Base-by-base conservation (phyloP, 208 protist genomes). In the Angomonas ambiguus region DNA sequence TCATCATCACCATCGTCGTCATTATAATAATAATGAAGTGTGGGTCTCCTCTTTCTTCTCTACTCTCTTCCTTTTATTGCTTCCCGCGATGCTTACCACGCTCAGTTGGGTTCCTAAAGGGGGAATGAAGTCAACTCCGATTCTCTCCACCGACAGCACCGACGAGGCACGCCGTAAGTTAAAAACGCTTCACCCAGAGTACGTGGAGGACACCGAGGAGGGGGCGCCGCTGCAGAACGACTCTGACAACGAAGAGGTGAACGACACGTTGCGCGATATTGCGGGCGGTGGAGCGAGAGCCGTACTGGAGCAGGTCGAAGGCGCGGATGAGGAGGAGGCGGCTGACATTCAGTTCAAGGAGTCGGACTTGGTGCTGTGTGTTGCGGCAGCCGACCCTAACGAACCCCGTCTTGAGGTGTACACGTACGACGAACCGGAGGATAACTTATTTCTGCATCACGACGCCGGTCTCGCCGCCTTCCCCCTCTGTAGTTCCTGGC, bases 391-490 rank as follows among this genome's bases (percentile, higher is more conserved):
- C 20, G 91, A 92, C 71, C 18, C 79, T 5, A 45, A 92, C 85
- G 71, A 77, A 48, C 77, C 92, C 48, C 65, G 97, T 58, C 58
- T 98, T 51, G 95, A 98, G 84, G 72, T 98, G 31, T 92, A 97
- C 72, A 87, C 98, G 1, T 99, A 98, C 81, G 97, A 99, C 70
- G 90, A 97, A 67, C 83, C 92, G 5, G 82, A 97, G 63, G 87
- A 97, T 72, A 98, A 96, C 71, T 68, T 98, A 24, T 99, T 97
- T 76, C 65, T 98, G 16, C 98, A 99, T 78, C 97, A 99, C 63
- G 97, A 99, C 70, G 90, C 98, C 65, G 72, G 98, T 25, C 65
- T 99, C 3, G 71, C 83, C 13, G 88, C 87, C 5, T 97, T 98
- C 68, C 97, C 97, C 24, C 86, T 99, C 0, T 93, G 79, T 55